These are phyloP conservation scores for Fusarium avenaceum DNA, from an alignment of 2,329 filamentous ascomycete genomes.

Conservation along the genomic window DNA sequence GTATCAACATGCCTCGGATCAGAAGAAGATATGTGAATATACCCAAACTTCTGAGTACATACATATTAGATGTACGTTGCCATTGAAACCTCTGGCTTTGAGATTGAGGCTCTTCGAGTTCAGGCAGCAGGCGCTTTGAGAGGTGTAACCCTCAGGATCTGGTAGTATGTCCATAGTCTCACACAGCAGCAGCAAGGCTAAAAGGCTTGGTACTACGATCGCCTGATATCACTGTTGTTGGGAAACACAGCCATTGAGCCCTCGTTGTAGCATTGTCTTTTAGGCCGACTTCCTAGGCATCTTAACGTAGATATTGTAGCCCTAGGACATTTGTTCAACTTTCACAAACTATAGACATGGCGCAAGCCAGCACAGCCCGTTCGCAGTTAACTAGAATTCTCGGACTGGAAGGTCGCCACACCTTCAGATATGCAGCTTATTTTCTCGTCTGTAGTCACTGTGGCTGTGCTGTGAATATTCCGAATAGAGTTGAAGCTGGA, in stretches of 20 bases:
- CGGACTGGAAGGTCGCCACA: background rate
- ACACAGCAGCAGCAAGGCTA: constrained; percentile 2
- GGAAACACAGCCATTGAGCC: background rate
- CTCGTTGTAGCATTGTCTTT: background rate
- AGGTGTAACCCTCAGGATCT: background rate
- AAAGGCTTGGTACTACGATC: background rate
- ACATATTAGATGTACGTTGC: background rate
- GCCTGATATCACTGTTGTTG: background rate
- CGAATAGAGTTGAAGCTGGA: constrained; percentile 1
- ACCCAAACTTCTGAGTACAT: background rate
- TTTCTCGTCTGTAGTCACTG: background rate
- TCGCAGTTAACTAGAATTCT: background rate
- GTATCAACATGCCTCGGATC: constrained; percentile 19
- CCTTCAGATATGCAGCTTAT: background rate
- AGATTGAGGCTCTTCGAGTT: background rate
- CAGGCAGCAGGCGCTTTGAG: background rate
- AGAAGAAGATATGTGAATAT: constrained; percentile 30
- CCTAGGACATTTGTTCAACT: background rate
- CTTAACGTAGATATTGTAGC: background rate
- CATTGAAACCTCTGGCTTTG: background rate
- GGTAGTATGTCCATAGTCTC: background rate
- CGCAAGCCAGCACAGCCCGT: background rate
- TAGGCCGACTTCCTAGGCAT: background rate
- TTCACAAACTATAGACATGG: background rate
- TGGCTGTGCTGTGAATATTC: constrained; percentile 22